Percentiles rank a stretch among this genome's conserved stretches.
Conservation (phyloP, 768 basidiomycete species). For the Psilocybe sp. region DNA sequence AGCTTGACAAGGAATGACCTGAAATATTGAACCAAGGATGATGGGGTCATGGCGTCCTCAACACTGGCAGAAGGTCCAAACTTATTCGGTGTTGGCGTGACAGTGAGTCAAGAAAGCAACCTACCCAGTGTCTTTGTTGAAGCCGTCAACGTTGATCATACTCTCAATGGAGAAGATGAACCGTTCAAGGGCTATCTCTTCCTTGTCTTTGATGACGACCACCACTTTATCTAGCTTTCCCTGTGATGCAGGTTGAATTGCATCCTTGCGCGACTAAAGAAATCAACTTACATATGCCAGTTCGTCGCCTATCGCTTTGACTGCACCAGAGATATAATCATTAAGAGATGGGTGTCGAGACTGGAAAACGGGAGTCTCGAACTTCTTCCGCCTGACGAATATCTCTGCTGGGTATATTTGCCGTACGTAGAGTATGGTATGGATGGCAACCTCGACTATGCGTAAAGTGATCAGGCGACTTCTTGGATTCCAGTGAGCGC, state of each 20-base stretch:
- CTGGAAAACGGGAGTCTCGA: conserved; percentile 88
- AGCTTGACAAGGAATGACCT: conserved; percentile 83
- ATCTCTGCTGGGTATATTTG: conserved; percentile 88
- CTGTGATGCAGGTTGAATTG: conserved; percentile 30
- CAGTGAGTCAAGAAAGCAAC: background rate
- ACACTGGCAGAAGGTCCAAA: conserved; percentile 42
- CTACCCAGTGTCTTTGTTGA: conserved; percentile 69
- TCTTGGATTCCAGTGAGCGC: background rate
- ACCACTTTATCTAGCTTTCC: conserved; percentile 79
- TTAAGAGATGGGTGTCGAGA: conserved; percentile 89
- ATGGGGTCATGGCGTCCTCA: conserved; percentile 64
- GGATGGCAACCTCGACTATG: conserved; percentile 90
- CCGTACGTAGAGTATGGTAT: conserved; percentile 87
- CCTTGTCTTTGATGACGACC: conserved; percentile 80
- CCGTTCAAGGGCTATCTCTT: conserved; percentile 81
- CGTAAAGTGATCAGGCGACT: conserved; percentile 1
- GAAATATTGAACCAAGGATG: conserved; percentile 70
- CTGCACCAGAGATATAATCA: conserved; percentile 85
- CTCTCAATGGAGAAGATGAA: conserved; percentile 86
- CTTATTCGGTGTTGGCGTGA: background rate
- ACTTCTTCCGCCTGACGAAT: conserved; percentile 86
- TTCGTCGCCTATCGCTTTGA: conserved; percentile 81
- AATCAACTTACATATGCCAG: conserved; percentile 51
- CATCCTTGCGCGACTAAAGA: background rate
- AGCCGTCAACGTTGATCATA: conserved; percentile 70